Evolutionary conservation across 345 rosid species (phyloP), one percentile per base, ranked within the genome.

Genomic region (Acer yangbiense): DNA sequence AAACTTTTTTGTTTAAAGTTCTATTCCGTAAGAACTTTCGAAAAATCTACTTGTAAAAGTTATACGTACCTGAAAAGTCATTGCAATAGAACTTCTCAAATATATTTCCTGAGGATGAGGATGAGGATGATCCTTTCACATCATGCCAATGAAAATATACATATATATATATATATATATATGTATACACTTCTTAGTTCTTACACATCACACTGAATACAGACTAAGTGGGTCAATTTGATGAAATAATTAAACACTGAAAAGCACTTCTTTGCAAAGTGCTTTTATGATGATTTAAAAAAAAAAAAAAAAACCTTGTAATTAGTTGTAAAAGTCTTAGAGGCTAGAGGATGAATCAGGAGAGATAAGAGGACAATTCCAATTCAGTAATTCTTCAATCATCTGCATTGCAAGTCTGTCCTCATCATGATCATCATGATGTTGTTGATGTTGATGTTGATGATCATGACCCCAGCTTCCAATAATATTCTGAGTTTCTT

Each of bases 381-480:
- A 89, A 44, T 83, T 86, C 0, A 90, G 93, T 21, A 92, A 70
- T 73, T 92, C 97, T 76, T 92, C 97, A 55, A 92, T 87, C 97
- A 90, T 90, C 80, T 92, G 94, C 93, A 90, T 69, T 10, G 94
- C 87, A 77, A 90, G 57, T 48, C 74, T 76, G 66, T 90, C 92
- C 60, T 88, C 97, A 43, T 90, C 97, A 29, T 76, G 12, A 5
- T 60, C 23, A n/a, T 57, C 62, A 57, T 4, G 7, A 4, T 4
- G 39, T 4, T 4, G 39, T 35, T 35, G 39, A 35, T 4, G 39
- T 35, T 35, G 39, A 35, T 35, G 39, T 35, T 35, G 39, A 35
- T 35, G 6, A 4, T 57, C 23, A n/a, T 13, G 55, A 50, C 32
- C 32, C 32, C 32, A 29, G 32, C 52, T 58, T 39, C 58, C 84